Conservation (phyloP, 331 rosid genomes). For the Rosa hybrid region DNA sequence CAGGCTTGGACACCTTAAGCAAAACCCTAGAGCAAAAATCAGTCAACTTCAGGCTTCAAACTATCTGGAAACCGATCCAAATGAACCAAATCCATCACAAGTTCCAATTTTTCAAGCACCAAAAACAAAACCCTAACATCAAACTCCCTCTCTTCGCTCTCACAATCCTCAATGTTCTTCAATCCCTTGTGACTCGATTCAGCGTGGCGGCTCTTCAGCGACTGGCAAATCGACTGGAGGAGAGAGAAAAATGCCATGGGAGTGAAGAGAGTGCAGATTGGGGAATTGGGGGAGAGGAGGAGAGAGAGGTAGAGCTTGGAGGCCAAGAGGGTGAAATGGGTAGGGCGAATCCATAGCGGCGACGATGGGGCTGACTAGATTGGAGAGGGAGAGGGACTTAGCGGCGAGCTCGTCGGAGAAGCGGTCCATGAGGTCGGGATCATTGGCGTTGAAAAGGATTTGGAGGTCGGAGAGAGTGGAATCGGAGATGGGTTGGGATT, state of each 20-base stretch:
- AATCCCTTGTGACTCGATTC: neutral
- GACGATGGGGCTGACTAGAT: slow-evolving; percentile 51
- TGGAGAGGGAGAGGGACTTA: slow-evolving; percentile 55
- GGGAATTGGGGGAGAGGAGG: slow-evolving; percentile 66
- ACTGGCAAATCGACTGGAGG: slow-evolving; percentile 76
- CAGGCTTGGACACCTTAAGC: slow-evolving; percentile 55
- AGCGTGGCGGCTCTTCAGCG: slow-evolving; percentile 38
- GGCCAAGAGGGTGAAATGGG: slow-evolving; percentile 34
- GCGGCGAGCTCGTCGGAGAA: slow-evolving; percentile 55
- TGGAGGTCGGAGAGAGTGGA: no score
- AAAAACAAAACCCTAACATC: slow-evolving; percentile 45
- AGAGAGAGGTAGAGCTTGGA: slow-evolving; percentile 60
- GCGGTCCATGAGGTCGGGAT: slow-evolving; percentile 15
- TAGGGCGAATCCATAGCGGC: slow-evolving; percentile 68
- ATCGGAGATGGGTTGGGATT: no score
- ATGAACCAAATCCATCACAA: slow-evolving; percentile 58
- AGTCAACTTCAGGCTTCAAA: slow-evolving; percentile 41
- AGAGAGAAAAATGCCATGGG: slow-evolving; percentile 80
- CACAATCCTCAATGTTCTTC: slow-evolving; percentile 23
- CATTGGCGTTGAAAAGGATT: no score
- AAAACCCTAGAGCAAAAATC: slow-evolving; percentile 52
- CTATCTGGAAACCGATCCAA: slow-evolving; percentile 80
- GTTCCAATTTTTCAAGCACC: slow-evolving; percentile 60
- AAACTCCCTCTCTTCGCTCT: slow-evolving; percentile 23
- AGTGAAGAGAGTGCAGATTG: slow-evolving; percentile 78